Evolutionary conservation across 2,329 filamentous ascomycete species (phyloP), one percentile per base, ranked within the genome.

Genomic region (Monilinia fructigena): DNA sequence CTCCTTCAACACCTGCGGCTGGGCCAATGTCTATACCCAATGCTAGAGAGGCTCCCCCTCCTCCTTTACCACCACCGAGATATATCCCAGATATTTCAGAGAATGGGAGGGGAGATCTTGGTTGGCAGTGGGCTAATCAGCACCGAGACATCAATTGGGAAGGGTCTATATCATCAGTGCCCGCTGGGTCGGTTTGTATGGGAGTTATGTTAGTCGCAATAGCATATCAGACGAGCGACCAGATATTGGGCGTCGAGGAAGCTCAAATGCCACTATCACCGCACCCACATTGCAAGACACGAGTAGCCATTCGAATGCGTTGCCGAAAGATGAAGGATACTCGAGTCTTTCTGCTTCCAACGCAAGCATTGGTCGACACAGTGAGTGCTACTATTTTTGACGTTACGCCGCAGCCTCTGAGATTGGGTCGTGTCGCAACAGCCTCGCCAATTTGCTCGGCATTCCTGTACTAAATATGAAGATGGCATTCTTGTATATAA

Each of bases 21-120:
- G 81, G 82, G 69, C 83, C 85, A 71, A 86, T 90, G 85, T 80
- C 86, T 68, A 89, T 90, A 75, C 86, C 85, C 60, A 81, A 83
- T 74, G 80, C 82, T 68, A 81, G 82, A 73, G 80, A 81, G 40
- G 70, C 76, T n/a, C 59, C 72, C 61, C 87, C 88, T 67, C 87
- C 88, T 70, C 86, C 87, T 60, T 80, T 90, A 72, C 88, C 87
- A 72, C 88, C 88, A 67, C 85, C 87, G 63, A 82, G 81, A 76
- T 79, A 82, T 74, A 82, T 89, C 67, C 80, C 81, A 70, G 83
- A 86, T 68, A 78, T 86, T 70, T 79, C 81, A 56, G 68, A 68
- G 50, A 64, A 65, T 55, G 85, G 85, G 55, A 80, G 85, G 47
- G 81, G 83, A 72, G 87, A 89, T 76, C 80, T 83, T 65, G 86